phyloP scores from a whole-genome alignment of 768 basidiomycete species.

The Clathrus columnatus region DNA sequence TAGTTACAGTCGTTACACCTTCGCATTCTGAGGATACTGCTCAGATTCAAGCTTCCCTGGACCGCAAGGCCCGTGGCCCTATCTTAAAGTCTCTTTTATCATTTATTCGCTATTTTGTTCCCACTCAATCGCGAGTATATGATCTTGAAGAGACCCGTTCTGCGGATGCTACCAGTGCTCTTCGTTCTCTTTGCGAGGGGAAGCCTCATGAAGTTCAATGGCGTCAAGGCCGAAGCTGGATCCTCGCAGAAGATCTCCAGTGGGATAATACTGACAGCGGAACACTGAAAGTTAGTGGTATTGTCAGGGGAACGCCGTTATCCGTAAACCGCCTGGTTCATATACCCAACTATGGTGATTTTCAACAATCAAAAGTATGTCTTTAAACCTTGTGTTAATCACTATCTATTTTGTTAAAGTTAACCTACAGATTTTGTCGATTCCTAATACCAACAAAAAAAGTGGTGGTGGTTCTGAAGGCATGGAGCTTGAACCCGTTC shows the following conservation, averaged over 20 bases:
- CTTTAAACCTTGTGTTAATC: neutral
- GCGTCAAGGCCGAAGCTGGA: constrained; percentile 71
- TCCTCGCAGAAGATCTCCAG: constrained; percentile 58
- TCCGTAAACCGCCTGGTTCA: constrained; percentile 83
- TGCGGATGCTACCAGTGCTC: constrained; percentile 61
- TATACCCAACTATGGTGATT: constrained; percentile 83
- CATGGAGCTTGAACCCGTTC: constrained; percentile 63
- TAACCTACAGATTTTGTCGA: constrained; percentile 56
- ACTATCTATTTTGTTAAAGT: constrained; percentile 2
- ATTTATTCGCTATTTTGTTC: constrained; percentile 93
- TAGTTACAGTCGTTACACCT: constrained; percentile 64
- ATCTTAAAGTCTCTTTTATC: constrained; percentile 85
- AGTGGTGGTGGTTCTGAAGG: constrained; percentile 18
- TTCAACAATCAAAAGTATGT: constrained; percentile 68
- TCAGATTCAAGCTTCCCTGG: constrained; percentile 16
- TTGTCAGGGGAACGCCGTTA: constrained; percentile 69
- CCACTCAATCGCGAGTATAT: constrained; percentile 65
- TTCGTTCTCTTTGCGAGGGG: constrained; percentile 78
- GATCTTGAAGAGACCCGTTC: constrained; percentile 45
- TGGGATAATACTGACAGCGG: constrained; percentile 43
- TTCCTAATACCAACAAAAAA: constrained; percentile 36
- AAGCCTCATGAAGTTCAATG: constrained; percentile 71
- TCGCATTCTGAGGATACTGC: constrained; percentile 26
- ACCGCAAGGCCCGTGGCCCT: constrained; percentile 51
- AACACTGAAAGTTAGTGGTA: constrained; percentile 66